phyloP scores from a whole-genome alignment of 2,329 filamentous ascomycete species.

The Aureobasidium namibiae region DNA sequence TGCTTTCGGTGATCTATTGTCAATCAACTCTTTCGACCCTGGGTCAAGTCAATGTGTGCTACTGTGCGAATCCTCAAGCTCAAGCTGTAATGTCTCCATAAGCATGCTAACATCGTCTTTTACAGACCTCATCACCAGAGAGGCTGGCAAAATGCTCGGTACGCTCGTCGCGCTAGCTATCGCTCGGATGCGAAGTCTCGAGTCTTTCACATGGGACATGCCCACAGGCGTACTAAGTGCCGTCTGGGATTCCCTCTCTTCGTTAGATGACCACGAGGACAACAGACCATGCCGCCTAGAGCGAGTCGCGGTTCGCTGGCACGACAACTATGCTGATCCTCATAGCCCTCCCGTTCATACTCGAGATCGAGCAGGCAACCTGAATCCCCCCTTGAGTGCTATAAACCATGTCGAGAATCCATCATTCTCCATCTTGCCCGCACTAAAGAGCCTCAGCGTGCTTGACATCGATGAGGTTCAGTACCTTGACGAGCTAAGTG shows the following conservation, averaged over 20 bases:
- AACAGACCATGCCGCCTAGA: slow-evolving; percentile 59
- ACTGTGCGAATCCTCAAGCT: background rate
- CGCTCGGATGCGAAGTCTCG: slow-evolving; percentile 73
- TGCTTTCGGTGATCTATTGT: background rate
- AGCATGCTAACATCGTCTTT: slow-evolving; percentile 27
- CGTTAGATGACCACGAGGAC: slow-evolving; percentile 54
- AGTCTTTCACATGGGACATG: slow-evolving; percentile 84
- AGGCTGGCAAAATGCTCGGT: slow-evolving; percentile 81
- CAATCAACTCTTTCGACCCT: no score
- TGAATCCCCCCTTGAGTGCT: slow-evolving; percentile 27
- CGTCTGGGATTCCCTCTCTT: slow-evolving; percentile 71
- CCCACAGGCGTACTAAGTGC: slow-evolving; percentile 74
- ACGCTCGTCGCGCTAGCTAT: slow-evolving; percentile 71
- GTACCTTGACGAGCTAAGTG: slow-evolving; percentile 74
- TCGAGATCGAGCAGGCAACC: slow-evolving; percentile 30
- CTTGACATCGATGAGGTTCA: slow-evolving; percentile 75
- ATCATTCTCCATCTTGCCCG: slow-evolving; percentile 68
- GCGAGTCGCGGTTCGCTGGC: slow-evolving; percentile 73
- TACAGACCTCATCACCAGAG: slow-evolving; percentile 62
- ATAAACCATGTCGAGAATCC: slow-evolving; percentile 62
- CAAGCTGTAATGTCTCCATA: background rate
- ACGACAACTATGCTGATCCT: slow-evolving; percentile 56
- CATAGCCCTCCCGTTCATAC: slow-evolving; percentile 17
- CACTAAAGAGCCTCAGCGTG: slow-evolving; percentile 66
- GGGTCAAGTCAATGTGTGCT: no score